Conservation (phyloP, 352 stramenopile genomes). For the Phytophthora macrochlamydospora region DNA sequence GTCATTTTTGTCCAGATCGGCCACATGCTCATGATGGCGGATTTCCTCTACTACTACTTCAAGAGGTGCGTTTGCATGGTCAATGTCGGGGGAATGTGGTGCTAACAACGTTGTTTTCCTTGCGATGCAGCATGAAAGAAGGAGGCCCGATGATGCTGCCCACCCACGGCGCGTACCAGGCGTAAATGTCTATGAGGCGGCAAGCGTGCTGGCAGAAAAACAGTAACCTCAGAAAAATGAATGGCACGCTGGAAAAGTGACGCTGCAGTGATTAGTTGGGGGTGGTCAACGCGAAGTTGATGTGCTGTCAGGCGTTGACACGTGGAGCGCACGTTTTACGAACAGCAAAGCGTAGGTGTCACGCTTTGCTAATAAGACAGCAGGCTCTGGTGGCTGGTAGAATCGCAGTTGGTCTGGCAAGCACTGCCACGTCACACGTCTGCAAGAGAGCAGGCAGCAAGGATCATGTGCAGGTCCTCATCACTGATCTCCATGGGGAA, state of each 20-base stretch:
- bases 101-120: slow-evolving; percentile 1
- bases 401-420: slow-evolving; percentile 2
- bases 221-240: slow-evolving; percentile 26
- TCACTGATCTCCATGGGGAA: background rate
- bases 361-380: background rate
- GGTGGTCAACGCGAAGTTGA: slow-evolving; percentile 9
- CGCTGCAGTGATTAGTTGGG: slow-evolving; percentile 3
- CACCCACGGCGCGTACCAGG: slow-evolving; percentile 86
- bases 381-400: slow-evolving; percentile 5
- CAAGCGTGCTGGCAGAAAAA: slow-evolving; percentile 23
- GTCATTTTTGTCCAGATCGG: slow-evolving; percentile 98
- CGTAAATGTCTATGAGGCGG: slow-evolving; percentile 36
- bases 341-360: slow-evolving; percentile 17
- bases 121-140: slow-evolving; percentile 77
- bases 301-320: slow-evolving; percentile 5
- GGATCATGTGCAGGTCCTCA: too few species aligned
- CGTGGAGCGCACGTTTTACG: slow-evolving; percentile 15
- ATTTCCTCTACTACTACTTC: slow-evolving; percentile 99
- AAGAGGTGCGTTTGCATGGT: slow-evolving; percentile 63
- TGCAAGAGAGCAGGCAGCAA: slow-evolving; percentile 9
- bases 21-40: slow-evolving; percentile 98
- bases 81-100: background rate
- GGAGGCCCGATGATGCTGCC: slow-evolving; percentile 89
- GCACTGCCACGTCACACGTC: slow-evolving; percentile 7
- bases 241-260: slow-evolving; percentile 21